Conservation (phyloP, 1,139 yeast species). For the Yamadazyma triangularis region DNA sequence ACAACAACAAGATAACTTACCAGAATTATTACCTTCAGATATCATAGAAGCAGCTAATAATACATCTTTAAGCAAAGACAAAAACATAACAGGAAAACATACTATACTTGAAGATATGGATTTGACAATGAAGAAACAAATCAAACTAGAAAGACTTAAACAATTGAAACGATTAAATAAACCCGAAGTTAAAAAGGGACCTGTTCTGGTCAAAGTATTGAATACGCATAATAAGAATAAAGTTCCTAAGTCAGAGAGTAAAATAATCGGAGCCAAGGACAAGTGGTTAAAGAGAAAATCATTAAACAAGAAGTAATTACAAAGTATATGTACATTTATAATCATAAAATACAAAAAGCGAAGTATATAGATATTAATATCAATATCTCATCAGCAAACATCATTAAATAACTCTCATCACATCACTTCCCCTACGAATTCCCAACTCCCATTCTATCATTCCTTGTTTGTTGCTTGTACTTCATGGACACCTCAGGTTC, state of each 20-base stretch:
- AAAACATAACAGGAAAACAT: constrained; percentile 36
- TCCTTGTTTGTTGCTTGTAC: constrained; percentile 8
- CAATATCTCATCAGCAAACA: too few relatives aligned
- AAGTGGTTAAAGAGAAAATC: constrained; percentile 62
- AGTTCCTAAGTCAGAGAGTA: constrained; percentile 43
- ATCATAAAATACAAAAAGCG: too few relatives aligned
- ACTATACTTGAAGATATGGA: constrained; percentile 31
- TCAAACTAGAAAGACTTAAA: constrained; percentile 39
- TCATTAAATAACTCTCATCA: too few relatives aligned
- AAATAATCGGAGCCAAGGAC: constrained; percentile 40
- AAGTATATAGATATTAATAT: too few relatives aligned
- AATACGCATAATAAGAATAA: constrained; percentile 19
- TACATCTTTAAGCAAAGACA: constrained; percentile 8
- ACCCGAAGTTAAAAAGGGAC: constrained; percentile 45
- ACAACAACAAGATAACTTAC: constrained; percentile 27
- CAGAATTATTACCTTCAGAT: constrained; percentile 50
- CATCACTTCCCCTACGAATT: too few relatives aligned
- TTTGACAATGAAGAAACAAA: constrained; percentile 24
- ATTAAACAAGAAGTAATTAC: constrained; percentile 31
- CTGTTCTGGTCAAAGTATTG: constrained; percentile 47
- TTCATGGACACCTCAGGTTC: constrained; percentile 13
- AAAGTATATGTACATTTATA: too few relatives aligned
- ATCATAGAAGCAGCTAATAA: constrained; percentile 26
- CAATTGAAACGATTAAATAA: constrained; percentile 36
- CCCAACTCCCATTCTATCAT: constrained; percentile 15